A percentile compares a stretch with the other conserved stretches of the same genome.
Evolutionary conservation across 768 basidiomycete genomes (phyloP).

Genomic region (Amanita phalloides): DNA sequence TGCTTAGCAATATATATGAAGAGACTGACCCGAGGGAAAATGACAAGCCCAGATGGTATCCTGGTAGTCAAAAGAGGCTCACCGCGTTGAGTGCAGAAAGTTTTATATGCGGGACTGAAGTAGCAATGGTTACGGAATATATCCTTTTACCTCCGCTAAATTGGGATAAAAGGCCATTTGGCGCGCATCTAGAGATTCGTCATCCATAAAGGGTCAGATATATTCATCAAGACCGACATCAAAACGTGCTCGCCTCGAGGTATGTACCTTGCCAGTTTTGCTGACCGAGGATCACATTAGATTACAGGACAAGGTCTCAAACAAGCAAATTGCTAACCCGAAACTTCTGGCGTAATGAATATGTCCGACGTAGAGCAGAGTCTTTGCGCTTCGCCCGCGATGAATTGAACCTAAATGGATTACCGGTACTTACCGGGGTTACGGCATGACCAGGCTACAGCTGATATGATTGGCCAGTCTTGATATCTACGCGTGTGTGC

Average conservation of each 20-base stretch:
- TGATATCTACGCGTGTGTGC: background rate
- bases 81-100: constrained; percentile 16
- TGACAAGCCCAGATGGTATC: background rate
- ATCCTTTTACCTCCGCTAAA: constrained; percentile 15
- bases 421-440: background rate
- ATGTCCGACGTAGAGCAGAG: background rate
- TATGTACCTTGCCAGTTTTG: constrained; percentile 6
- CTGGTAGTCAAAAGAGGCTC: constrained; percentile 9
- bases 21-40: constrained; percentile 6
- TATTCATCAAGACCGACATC: constrained; percentile 26
- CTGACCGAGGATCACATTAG: constrained; percentile 4
- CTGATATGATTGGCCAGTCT: background rate
- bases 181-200: constrained; percentile 21
- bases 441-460: background rate
- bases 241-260: constrained; percentile 40
- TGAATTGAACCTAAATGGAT: background rate
- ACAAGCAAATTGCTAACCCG: background rate
- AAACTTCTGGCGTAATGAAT: background rate
- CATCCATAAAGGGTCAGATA: constrained; percentile 18
- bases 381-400: constrained; percentile 2
- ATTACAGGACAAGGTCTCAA: background rate
- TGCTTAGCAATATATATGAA: constrained; percentile 6
- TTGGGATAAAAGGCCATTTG: constrained; percentile 9
- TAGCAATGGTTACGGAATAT: constrained; percentile 19
- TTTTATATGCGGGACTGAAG: constrained; percentile 24